Conservation (phyloP, 352 stramenopile genomes). For the Pythium dissimile region DNA sequence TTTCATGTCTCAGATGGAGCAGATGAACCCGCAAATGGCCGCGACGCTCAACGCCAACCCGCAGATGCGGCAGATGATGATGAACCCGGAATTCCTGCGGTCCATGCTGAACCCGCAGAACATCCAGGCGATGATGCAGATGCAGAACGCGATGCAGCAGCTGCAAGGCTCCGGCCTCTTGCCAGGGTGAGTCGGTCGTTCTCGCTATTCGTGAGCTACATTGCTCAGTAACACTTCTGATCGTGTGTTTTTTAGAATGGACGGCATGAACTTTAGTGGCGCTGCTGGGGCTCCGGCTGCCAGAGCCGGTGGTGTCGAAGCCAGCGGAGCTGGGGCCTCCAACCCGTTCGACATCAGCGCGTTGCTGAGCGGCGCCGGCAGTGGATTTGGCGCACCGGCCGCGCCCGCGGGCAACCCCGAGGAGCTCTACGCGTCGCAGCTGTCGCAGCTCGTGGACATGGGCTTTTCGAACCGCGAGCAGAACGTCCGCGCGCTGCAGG, state of each 20-base stretch:
- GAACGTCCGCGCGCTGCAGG: constrained; percentile 85
- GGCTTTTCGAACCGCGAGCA: constrained; percentile 88
- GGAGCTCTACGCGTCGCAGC: constrained; percentile 82
- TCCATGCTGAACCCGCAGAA: constrained; percentile 89
- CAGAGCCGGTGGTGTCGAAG: constrained; percentile 3
- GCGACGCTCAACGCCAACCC: constrained; percentile 86
- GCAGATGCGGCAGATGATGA: constrained; percentile 87
- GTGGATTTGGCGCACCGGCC: constrained; percentile 19
- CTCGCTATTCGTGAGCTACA: not conserved
- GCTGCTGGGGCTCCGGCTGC: constrained; percentile 4
- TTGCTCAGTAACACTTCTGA: not conserved
- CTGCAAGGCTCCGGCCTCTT: constrained; percentile 67
- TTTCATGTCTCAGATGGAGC: constrained; percentile 83
- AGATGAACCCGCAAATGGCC: constrained; percentile 89
- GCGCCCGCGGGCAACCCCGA: constrained; percentile 63
- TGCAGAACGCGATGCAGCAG: constrained; percentile 88
- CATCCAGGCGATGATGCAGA: constrained; percentile 90
- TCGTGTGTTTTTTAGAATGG: constrained; percentile 31
- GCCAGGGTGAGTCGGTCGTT: constrained; percentile 41
- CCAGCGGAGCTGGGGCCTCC: constrained; percentile 15
- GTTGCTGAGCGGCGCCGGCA: constrained; percentile 22
- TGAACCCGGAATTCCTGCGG: constrained; percentile 82
- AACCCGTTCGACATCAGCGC: constrained; percentile 56
- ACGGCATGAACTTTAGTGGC: constrained; percentile 43
- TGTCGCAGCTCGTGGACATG: constrained; percentile 90